Percentiles rank a stretch among this genome's conserved stretches.
These are phyloP conservation scores for Aeschynomene evenia DNA, from an alignment of 306 rosid genomes.

Conservation along the genomic window DNA sequence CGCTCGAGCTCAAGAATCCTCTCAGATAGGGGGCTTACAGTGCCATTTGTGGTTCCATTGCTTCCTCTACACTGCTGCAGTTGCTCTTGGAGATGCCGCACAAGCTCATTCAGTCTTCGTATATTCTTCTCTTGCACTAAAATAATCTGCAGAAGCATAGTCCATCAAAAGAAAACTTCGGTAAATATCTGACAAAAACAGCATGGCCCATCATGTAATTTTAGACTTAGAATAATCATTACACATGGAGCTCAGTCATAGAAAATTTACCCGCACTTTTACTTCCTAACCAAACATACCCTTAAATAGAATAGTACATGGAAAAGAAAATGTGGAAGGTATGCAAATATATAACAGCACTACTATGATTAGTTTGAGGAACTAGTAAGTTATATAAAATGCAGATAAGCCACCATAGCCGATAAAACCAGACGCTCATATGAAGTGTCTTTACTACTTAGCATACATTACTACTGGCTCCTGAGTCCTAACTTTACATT, in stretches of 20 bases:
- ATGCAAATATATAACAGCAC: neutral
- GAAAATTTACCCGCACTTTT: no score
- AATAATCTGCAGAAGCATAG: slow-evolving; percentile 51
- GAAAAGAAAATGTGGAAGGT: neutral
- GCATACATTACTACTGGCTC: neutral
- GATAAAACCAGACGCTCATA: neutral
- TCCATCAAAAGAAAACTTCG: slow-evolving; percentile 16
- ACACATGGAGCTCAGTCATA: no score
- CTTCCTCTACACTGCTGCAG: slow-evolving; percentile 59
- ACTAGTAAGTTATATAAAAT: neutral
- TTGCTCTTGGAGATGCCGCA: slow-evolving; percentile 64
- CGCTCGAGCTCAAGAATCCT: slow-evolving; percentile 58
- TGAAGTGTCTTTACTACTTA: neutral
- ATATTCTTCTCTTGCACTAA: slow-evolving; percentile 76
- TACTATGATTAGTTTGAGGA: neutral
- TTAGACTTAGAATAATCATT: no score
- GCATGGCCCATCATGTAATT: neutral
- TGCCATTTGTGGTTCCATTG: slow-evolving; percentile 47
- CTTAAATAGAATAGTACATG: neutral
- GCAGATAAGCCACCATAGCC: neutral
- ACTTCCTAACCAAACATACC: no score
- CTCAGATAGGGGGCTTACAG: slow-evolving; percentile 44
- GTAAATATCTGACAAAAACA: slow-evolving; percentile 1
- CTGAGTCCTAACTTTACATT: neutral
- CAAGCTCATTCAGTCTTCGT: slow-evolving; percentile 66